Conservation (phyloP, 208 protist species). For the Leishmania turanica region DNA sequence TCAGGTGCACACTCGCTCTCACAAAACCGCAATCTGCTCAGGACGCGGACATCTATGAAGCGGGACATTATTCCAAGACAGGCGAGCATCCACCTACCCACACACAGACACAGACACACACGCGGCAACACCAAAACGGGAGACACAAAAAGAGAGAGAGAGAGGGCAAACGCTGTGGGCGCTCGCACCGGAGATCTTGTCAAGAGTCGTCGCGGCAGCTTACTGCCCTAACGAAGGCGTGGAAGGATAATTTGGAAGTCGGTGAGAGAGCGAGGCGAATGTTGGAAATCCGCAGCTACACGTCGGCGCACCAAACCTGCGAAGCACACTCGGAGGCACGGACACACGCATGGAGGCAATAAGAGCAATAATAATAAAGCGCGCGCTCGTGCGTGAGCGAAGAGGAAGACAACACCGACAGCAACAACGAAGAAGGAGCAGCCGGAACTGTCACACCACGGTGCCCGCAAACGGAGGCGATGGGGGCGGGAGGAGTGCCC, state of each 20-base stretch:
- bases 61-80: background rate
- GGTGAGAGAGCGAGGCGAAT: background rate
- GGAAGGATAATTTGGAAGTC: too few species aligned
- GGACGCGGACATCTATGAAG: background rate
- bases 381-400: background rate
- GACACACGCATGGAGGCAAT: background rate
- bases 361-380: background rate
- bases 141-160: too few species aligned
- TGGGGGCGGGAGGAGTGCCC: background rate
- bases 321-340: slow-evolving; percentile 5
- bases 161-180: too few species aligned
- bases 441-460: background rate
- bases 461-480: background rate
- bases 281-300: background rate
- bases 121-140: background rate
- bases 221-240: too few species aligned
- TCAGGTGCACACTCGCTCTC: background rate
- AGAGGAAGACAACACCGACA: slow-evolving; percentile 3
- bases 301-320: background rate
- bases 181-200: too few species aligned
- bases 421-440: background rate
- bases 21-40: background rate
- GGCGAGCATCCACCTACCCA: slow-evolving; percentile 3
- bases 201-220: too few species aligned
- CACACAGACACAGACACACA: slow-evolving; percentile 9